Conservation (phyloP, 768 basidiomycete species). For the Rhodocollybia butyracea region DNA sequence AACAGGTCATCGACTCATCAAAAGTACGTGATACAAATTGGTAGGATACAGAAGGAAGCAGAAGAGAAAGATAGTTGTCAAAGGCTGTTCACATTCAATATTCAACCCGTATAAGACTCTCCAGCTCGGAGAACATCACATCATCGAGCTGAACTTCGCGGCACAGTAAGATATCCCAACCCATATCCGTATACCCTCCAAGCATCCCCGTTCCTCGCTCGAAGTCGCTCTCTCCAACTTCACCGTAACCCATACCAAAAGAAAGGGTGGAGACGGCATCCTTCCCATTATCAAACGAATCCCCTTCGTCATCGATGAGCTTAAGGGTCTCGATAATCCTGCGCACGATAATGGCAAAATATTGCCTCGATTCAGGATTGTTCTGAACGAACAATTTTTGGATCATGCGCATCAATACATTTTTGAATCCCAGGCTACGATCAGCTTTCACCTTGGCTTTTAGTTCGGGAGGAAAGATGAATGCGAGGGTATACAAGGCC, state of each 20-base stretch:
- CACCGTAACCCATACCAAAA: constrained; percentile 86
- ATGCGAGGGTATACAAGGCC: constrained; percentile 84
- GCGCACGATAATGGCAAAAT: constrained; percentile 53
- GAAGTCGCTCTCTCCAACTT: constrained; percentile 57
- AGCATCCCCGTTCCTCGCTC: constrained; percentile 77
- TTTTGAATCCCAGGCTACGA: constrained; percentile 62
- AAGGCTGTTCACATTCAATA: background rate
- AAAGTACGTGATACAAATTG: constrained; percentile 1
- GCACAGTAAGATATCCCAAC: constrained; percentile 70
- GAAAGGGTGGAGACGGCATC: constrained; percentile 57
- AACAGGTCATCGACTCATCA: background rate
- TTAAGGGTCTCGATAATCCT: constrained; percentile 77
- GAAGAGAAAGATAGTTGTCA: background rate
- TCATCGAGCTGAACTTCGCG: constrained; percentile 61
- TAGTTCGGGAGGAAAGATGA: constrained; percentile 72
- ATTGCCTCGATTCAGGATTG: constrained; percentile 47
- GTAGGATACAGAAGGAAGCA: background rate
- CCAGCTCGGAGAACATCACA: constrained; percentile 73
- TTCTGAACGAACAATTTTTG: constrained; percentile 56
- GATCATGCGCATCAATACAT: constrained; percentile 68
- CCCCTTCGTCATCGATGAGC: constrained; percentile 71
- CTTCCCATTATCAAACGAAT: constrained; percentile 69
- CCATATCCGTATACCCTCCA: constrained; percentile 66
- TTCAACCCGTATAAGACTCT: constrained; percentile 71
- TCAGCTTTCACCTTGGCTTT: constrained; percentile 70